These are phyloP conservation scores for Penicillium sp. DNA, from an alignment of 2,329 filamentous ascomycete genomes.

Conservation along the genomic window DNA sequence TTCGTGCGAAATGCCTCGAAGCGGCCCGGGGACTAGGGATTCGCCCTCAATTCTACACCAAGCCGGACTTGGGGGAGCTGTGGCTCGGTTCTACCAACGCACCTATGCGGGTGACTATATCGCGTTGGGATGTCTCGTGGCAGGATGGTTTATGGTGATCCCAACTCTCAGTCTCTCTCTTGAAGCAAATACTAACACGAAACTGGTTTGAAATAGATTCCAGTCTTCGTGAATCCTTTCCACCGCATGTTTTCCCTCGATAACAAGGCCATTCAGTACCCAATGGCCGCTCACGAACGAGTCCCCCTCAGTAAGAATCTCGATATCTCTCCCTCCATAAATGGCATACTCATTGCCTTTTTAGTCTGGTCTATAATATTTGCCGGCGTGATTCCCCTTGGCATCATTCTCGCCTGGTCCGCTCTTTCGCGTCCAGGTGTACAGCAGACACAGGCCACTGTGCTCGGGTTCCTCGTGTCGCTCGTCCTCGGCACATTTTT, in stretches of 20 bases:
- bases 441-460: slow-evolving; percentile 81
- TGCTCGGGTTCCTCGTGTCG: slow-evolving; percentile 77
- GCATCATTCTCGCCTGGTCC: slow-evolving; percentile 66
- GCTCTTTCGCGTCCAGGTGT: slow-evolving; percentile 59
- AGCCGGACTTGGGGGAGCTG: slow-evolving; percentile 46
- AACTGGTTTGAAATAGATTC: slow-evolving; percentile 49
- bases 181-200: background rate
- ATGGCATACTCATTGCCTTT: slow-evolving; percentile 3
- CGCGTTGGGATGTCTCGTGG: slow-evolving; percentile 69
- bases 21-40: slow-evolving; percentile 23
- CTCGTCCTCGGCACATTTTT: slow-evolving; percentile 77
- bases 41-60: slow-evolving; percentile 16
- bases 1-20: slow-evolving; percentile 27
- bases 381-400: slow-evolving; percentile 69
- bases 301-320: slow-evolving; percentile 68
- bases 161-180: background rate
- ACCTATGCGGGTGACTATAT: slow-evolving; percentile 89
- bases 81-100: slow-evolving; percentile 60
- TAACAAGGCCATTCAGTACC: slow-evolving; percentile 80
- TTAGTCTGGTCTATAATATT: slow-evolving; percentile 73
- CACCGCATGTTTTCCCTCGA: slow-evolving; percentile 92
- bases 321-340: background rate
- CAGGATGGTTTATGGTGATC: slow-evolving; percentile 53
- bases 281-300: slow-evolving; percentile 79
- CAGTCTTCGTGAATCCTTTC: slow-evolving; percentile 76